Base-by-base conservation (phyloP, 148 eudicot genomes). In the Rhododendron simsii region DNA sequence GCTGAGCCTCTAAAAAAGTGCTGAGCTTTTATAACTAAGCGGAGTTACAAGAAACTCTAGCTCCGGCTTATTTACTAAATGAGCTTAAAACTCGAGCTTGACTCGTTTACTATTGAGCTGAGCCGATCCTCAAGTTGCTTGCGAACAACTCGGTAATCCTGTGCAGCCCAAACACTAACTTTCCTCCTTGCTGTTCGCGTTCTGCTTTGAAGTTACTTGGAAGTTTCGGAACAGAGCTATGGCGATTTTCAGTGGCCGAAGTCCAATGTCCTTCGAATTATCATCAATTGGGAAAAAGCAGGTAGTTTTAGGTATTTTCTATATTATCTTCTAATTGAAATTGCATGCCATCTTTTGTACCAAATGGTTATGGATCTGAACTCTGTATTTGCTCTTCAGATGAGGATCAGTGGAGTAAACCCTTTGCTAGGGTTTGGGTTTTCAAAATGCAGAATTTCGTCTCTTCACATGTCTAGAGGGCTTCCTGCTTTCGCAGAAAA, bases 201-300 rank as follows among this genome's bases (percentile, higher is more conserved):
- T 33, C n/a, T 80, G 35, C 23, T 45, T 65, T 80, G 78, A n/a
- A 30, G 77, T 63, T 61, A 9, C 30, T 61, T 82, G 20, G 11
- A 63, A 86, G 51, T 45, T 39, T 30, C 30, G 15, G 53, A 67
- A 35, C 55, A 53, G 26, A 86, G 55, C 63, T 41, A 41, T 61
- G 85, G 73, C 86, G 26, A 69, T 20, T 78, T 65, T 61, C 8
- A 47, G 85, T 15, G 51, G 57, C 33, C 82, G 12, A 57, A 88
- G 30, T 83, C 81, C 41, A 47, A 55, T 78, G 12, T 69, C 13
- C 67, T 48, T 76, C 13, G 44, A 51, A 37, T 47, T 20, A 48
- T 83, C 82, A 53, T 37, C 81, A 76, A 26, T 51, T 12, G 87
- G 78, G 30, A 69, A 65, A 85, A 76, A 77, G 45, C 77, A 82